phyloP scores from a whole-genome alignment of 495 filamentous ascomycete species.

The Xylaria acuta region DNA sequence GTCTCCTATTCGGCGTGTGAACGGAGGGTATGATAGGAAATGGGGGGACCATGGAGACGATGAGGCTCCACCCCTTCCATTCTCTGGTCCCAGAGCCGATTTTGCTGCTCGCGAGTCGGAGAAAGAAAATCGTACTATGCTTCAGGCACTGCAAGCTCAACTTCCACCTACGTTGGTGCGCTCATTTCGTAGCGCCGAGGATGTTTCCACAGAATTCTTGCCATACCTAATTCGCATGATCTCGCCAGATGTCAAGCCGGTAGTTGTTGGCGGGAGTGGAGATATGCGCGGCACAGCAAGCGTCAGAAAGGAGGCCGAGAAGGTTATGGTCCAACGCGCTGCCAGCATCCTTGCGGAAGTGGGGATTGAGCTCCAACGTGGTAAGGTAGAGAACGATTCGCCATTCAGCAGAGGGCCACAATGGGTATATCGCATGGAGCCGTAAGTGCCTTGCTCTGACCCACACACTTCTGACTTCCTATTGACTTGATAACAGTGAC shows the following conservation, averaged over 20 bases:
- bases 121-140: conserved; percentile 65
- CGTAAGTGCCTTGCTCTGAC: conserved; percentile 60
- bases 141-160: conserved; percentile 58
- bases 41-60: conserved; percentile 55
- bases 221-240: conserved; percentile 84
- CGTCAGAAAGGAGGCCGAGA: conserved; percentile 85
- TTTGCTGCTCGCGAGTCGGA: conserved; percentile 77
- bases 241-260: conserved; percentile 87
- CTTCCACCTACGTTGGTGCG: conserved; percentile 70
- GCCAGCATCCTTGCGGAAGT: conserved; percentile 80
- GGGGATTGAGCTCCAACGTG: conserved; percentile 81
- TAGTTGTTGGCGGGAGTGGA: conserved; percentile 79
- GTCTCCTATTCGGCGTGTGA: conserved; percentile 56
- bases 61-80: conserved; percentile 68
- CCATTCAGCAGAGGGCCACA: conserved; percentile 57
- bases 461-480: background rate
- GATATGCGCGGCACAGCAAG: conserved; percentile 71
- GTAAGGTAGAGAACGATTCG: conserved; percentile 70
- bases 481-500: conserved; percentile 33
- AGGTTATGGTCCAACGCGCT: conserved; percentile 75
- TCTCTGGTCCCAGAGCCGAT: conserved; percentile 79
- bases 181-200: conserved; percentile 76
- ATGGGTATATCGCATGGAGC: conserved; percentile 95
- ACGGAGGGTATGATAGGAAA: conserved; percentile 43
- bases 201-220: conserved; percentile 78